Evolutionary conservation across 768 basidiomycete genomes (phyloP).

Genomic region (Cystobasidium ongulense): DNA sequence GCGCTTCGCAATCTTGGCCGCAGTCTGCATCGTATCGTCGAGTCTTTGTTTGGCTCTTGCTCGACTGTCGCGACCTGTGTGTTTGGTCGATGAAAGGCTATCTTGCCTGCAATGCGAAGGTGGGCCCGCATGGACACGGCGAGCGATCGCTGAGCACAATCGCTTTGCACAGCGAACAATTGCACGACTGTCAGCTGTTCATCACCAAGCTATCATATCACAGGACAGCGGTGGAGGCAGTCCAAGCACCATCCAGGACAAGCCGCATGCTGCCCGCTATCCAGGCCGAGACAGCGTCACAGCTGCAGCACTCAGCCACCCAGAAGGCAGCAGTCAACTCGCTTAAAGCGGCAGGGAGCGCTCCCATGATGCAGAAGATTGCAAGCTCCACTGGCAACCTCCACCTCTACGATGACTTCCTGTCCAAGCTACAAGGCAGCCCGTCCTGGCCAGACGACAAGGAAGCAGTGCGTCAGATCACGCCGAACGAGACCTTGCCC

Average conservation of each 20-base stretch:
- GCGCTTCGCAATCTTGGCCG: background rate
- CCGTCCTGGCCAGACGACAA: constrained; percentile 31
- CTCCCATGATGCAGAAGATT: background rate
- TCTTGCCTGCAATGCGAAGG: too few relatives aligned
- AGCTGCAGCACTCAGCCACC: background rate
- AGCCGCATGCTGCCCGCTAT: background rate
- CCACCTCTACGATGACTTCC: constrained; percentile 31
- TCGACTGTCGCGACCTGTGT: too few relatives aligned
- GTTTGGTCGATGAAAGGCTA: background rate
- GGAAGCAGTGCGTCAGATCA: constrained; percentile 33
- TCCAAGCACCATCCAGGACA: background rate
- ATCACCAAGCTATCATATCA: too few relatives aligned
- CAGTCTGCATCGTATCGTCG: constrained; percentile 24
- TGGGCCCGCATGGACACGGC: too few relatives aligned
- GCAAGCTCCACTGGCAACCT: background rate
- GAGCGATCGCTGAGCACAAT: too few relatives aligned
- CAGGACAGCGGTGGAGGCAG: too few relatives aligned
- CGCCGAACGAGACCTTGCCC: background rate
- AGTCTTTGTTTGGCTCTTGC: too few relatives aligned
- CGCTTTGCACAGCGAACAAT: too few relatives aligned
- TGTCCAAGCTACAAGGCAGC: constrained; percentile 31
- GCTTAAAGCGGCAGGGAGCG: background rate
- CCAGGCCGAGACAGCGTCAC: background rate
- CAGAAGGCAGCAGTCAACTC: background rate
- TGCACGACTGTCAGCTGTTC: too few relatives aligned